These are phyloP conservation scores for Lenzites betulinus DNA, from an alignment of 768 basidiomycete genomes.

Conservation along the genomic window DNA sequence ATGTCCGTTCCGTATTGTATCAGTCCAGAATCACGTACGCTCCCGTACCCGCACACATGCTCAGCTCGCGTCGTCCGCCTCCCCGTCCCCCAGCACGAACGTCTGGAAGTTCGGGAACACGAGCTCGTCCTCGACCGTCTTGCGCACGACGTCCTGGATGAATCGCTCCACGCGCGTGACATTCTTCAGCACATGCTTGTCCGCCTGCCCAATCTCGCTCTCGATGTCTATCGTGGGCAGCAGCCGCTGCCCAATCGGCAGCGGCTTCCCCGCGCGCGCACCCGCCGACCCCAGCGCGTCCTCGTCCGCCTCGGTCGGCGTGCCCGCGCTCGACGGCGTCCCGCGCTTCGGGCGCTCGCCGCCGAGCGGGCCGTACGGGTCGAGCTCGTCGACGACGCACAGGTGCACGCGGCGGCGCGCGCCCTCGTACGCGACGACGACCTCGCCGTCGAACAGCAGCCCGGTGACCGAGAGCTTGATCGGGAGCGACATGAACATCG, in stretches of 20 bases:
- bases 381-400: conserved; percentile 85
- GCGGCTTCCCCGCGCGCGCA: conserved; percentile 56
- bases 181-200: conserved; percentile 95
- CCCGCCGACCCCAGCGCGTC: conserved; percentile 40
- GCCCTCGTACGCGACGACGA: conserved; percentile 92
- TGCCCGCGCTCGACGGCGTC: conserved; percentile 41
- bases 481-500: conserved; percentile 95
- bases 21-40: neutral
- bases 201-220: conserved; percentile 93
- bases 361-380: conserved; percentile 76
- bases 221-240: conserved; percentile 90
- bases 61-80: neutral
- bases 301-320: conserved; percentile 67
- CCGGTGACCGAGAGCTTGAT: conserved; percentile 93
- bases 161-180: conserved; percentile 94
- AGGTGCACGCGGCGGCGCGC: conserved; percentile 79
- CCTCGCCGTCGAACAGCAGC: conserved; percentile 81
- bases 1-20: conserved; percentile 16
- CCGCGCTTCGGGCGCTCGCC: conserved; percentile 35
- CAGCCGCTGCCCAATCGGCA: conserved; percentile 80
- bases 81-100: conserved; percentile 2
- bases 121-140: conserved; percentile 87
- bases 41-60: neutral
- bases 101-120: conserved; percentile 12
- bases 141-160: conserved; percentile 93